Base-by-base conservation (phyloP, 805 yeast species). In the Schwanniomyces pseudopolymorphus region DNA sequence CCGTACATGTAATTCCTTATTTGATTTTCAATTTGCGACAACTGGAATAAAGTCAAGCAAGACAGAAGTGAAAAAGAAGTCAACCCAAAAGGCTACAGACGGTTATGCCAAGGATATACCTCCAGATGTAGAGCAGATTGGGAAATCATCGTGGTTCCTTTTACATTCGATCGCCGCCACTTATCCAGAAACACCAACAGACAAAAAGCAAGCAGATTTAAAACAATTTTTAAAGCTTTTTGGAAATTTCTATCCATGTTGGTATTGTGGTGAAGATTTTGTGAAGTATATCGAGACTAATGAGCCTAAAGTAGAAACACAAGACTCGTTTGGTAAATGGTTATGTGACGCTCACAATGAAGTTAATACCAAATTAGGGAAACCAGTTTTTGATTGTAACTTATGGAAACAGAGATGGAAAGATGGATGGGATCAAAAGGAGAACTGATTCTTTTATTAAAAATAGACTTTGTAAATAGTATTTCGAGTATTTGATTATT, bases 361-460 rank as follows among this genome's bases (percentile, higher is more conserved):
- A 31, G 98, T 94, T n/a, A 94, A 94, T 64, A 72, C 63, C 16
- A 91, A 90, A 63, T 63, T 92, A 22, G 96, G 96, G 1, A 94
- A 94, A 66, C 89, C 88, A 5, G 72, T 71, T 46, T 94, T 94
- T 61, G 90, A 92, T 61, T 92, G 98, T 58, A 74, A 83, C 47
- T 75, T 87, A 52, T 94, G 99, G 99, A 84, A 84, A 61, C 81
- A 87, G 57, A 82, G 99, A 60, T 92, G 99, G 99, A 83, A 79
- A 54, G 96, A 89, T 56, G 97, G 97, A 0, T 90, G 96, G 97
- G 85, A 86, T 31, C 49, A 53, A 25, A 46, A 36, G 7, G 16
- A 36, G 14, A 36, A 49, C 37, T 31, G 20, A 36, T 20, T 20
- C 11, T 13, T 36, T 20, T 19, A 36, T 21, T 19, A 9, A 19